Percentiles rank a stretch among this genome's conserved stretches.
Conservation (phyloP, 345 rosid species). For the Hibiscus tridactylites region DNA sequence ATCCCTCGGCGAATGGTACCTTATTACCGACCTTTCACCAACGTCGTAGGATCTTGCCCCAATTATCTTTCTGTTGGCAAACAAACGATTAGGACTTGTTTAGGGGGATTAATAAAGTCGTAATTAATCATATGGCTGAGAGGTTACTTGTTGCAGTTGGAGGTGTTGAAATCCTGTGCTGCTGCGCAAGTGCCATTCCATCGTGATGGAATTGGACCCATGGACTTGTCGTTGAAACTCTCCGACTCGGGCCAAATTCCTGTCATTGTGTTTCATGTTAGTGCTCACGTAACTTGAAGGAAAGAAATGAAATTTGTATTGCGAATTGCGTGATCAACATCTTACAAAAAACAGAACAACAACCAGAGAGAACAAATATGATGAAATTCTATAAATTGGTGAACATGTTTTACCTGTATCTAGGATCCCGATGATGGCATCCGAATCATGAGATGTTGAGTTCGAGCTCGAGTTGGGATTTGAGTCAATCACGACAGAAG, state of each 20-base stretch:
- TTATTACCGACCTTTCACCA: slow-evolving; percentile 5
- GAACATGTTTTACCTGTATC: slow-evolving; percentile 47
- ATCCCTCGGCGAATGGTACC: slow-evolving; percentile 49
- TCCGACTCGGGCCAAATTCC: slow-evolving; percentile 89
- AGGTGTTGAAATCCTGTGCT: slow-evolving; percentile 36
- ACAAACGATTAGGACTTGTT: background rate
- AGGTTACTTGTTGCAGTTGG: slow-evolving; percentile 58
- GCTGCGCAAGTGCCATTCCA: slow-evolving; percentile 72
- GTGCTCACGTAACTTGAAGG: background rate
- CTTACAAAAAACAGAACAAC: background rate
- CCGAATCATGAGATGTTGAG: slow-evolving; percentile 27
- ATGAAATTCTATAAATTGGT: background rate
- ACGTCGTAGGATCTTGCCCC: slow-evolving; percentile 65
- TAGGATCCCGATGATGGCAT: slow-evolving; percentile 54
- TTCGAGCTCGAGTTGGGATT: slow-evolving; percentile 27
- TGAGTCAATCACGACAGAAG: slow-evolving; percentile 35
- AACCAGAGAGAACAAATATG: background rate
- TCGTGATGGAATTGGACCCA: slow-evolving; percentile 48
- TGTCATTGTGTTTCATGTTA: slow-evolving; percentile 7
- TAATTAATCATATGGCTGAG: background rate
- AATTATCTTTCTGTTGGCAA: slow-evolving; percentile 52
- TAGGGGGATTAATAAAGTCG: background rate
- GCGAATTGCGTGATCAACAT: background rate
- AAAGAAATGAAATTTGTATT: background rate
- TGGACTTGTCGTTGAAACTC: slow-evolving; percentile 59